These are phyloP conservation scores for Ophiostoma sp. DNA, from an alignment of 2,329 filamentous ascomycete genomes.

Conservation along the genomic window DNA sequence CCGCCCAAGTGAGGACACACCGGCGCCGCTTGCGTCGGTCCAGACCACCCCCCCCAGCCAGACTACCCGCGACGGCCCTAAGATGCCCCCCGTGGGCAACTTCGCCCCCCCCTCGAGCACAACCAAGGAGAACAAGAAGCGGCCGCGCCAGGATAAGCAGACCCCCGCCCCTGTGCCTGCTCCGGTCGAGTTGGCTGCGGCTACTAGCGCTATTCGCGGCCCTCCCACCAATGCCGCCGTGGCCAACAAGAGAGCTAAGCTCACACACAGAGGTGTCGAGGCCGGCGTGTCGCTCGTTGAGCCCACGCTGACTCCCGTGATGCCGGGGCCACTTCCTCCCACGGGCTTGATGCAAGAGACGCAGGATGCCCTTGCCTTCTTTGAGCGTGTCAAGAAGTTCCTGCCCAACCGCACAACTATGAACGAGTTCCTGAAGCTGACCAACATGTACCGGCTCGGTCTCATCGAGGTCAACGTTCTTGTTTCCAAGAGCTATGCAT, in stretches of 20 bases:
- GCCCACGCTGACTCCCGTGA: conserved; percentile 78
- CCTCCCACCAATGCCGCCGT: conserved; percentile 33
- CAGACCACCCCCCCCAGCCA: conserved; percentile 52
- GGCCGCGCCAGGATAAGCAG: conserved; percentile 58
- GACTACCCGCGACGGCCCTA: conserved; percentile 55
- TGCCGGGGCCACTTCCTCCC: conserved; percentile 81
- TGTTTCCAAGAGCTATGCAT: conserved; percentile 73
- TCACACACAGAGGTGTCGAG: conserved; percentile 60
- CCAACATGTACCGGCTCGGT: conserved; percentile 90
- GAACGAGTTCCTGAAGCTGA: conserved; percentile 94
- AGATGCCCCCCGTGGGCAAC: conserved; percentile 89
- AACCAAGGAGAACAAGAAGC: conserved; percentile 86
- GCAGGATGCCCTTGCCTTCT: conserved; percentile 84
- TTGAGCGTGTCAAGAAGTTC: conserved; percentile 94
- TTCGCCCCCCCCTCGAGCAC: conserved; percentile 79
- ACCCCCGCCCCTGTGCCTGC: conserved; percentile 44
- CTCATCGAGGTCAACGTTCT: conserved; percentile 82
- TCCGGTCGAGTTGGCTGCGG: conserved; percentile 36
- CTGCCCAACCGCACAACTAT: conserved; percentile 88
- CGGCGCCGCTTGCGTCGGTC: conserved; percentile 41
- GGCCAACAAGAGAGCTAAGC: conserved; percentile 63
- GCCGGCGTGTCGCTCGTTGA: conserved; percentile 58
- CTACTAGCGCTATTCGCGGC: conserved; percentile 36
- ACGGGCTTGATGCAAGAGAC: conserved; percentile 66
- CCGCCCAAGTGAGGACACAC: conserved; percentile 62